Base-by-base conservation (phyloP, 495 filamentous ascomycete genomes). In the Daldinia bambusicola region DNA sequence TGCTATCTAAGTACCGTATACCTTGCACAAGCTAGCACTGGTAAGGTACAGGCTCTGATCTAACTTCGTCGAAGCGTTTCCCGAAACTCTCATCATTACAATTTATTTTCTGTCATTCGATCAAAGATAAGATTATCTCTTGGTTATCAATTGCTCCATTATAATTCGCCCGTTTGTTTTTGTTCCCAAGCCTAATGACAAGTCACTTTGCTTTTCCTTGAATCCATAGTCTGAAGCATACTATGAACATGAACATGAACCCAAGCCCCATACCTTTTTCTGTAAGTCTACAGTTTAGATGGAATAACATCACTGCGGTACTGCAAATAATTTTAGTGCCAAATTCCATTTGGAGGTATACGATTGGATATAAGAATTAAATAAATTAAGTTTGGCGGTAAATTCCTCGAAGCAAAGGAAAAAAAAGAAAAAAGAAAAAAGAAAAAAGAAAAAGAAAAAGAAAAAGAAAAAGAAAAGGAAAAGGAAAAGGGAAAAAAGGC, bases 51-150 rank as follows among this genome's bases (percentile, higher is more conserved):
- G 55, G 55, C 8, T 56, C 38, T 56, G 55, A 68, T 68, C 64
- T 69, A 73, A 69, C 66, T 66, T 73, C 61, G 63, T 66, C 38
- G 63, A 72, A 61, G 43, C 61, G 50, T 57, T 41, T 65, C 68
- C 72, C 64, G 50, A 67, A 67, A 71, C 56, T 59, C 41, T 74
- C 31, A 20, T 65, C 41, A 70, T 70, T 70, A 70, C 66, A 50
- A 70, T 74, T 74, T 63, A 43, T 70, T 67, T 70, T 70, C 66
- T 74, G 71, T 74, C 71, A 74, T 74, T 70, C 43, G 59, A 67
- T 70, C 62, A 59, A 50, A 77, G 75, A 77, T 77, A 77, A 75
- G 70, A 74, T 76, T 70, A 70, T 66, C 70, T 70, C 61, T 63
- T 34, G 53, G 73, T 75, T 77, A 77, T 77, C 75, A 75, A 77